Evolutionary conservation across 371 early-diverging fungal genomes (phyloP).

Genomic region (Rhizopus delemar): DNA sequence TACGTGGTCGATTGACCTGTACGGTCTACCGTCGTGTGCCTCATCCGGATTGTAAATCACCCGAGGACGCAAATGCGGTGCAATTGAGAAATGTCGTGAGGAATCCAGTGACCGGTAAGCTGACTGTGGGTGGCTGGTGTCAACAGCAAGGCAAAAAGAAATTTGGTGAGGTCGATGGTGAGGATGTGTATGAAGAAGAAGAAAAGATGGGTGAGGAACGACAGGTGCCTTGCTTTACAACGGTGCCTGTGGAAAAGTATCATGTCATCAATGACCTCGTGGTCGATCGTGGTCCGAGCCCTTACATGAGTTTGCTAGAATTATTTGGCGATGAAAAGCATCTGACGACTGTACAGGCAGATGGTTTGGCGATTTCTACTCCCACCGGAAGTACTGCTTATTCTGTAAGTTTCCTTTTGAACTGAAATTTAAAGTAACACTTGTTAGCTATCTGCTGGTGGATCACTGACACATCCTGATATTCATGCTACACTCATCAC

Average conservation of each 20-base stretch:
- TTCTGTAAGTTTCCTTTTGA: slow-evolving; percentile 58
- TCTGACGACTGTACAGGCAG: slow-evolving; percentile 84
- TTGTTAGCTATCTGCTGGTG: slow-evolving; percentile 83
- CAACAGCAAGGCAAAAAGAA: slow-evolving; percentile 24
- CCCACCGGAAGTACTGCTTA: slow-evolving; percentile 98
- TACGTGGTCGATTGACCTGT: slow-evolving; percentile 87
- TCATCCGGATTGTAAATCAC: slow-evolving; percentile 28
- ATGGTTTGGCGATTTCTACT: slow-evolving; percentile 91
- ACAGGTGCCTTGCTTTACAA: slow-evolving; percentile 51
- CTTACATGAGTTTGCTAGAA: slow-evolving; percentile 87
- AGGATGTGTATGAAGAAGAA: slow-evolving; percentile 21
- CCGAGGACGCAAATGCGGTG: slow-evolving; percentile 20
- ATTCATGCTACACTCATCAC: slow-evolving; percentile 91
- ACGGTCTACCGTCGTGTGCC: slow-evolving; percentile 70
- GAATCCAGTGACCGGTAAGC: slow-evolving; percentile 50
- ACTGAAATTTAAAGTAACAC: slow-evolving; percentile 1
- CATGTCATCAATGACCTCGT: slow-evolving; percentile 83
- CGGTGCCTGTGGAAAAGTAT: slow-evolving; percentile 56
- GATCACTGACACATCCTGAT: slow-evolving; percentile 92
- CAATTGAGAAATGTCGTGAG: slow-evolving; percentile 44
- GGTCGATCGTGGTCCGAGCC: slow-evolving; percentile 88
- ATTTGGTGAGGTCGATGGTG: slow-evolving; percentile 54
- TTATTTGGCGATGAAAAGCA: slow-evolving; percentile 88
- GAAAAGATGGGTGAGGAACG: slow-evolving; percentile 29
- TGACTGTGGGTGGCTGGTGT: slow-evolving; percentile 50